Conservation (phyloP, 2,329 filamentous ascomycete genomes). For the Parastagonospora nodorum region DNA sequence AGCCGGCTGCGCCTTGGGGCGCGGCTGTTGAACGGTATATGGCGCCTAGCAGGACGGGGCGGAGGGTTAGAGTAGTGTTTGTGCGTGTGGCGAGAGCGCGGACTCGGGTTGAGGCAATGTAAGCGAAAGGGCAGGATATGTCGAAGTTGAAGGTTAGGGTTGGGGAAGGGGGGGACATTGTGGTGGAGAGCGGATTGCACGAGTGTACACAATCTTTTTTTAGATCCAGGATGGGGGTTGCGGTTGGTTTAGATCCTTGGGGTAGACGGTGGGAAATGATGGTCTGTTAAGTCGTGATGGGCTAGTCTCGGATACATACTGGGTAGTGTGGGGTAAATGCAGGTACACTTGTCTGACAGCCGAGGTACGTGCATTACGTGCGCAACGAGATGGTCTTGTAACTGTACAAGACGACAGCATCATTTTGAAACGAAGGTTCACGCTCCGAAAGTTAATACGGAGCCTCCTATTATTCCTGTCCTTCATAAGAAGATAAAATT, state of each 20-base stretch:
- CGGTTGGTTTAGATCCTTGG: background rate
- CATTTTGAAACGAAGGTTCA: too few species aligned
- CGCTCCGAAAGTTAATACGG: too few species aligned
- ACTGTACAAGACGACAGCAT: too few species aligned
- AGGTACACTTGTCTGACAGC: too few species aligned
- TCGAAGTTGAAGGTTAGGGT: conserved; percentile 33
- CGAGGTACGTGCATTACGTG: too few species aligned
- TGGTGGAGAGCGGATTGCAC: background rate
- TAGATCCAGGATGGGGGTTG: background rate
- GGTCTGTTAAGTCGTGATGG: too few species aligned
- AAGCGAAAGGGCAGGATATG: conserved; percentile 46
- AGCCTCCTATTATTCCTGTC: too few species aligned
- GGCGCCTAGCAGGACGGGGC: conserved; percentile 40
- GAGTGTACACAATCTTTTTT: background rate
- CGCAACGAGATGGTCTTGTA: too few species aligned
- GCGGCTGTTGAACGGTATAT: conserved; percentile 44
- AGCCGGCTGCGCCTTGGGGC: conserved; percentile 42
- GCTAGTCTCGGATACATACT: too few species aligned
- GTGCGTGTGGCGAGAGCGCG: conserved; percentile 36
- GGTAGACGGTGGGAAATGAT: too few species aligned
- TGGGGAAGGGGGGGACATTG: background rate
- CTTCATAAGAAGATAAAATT: too few species aligned
- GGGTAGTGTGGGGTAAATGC: too few species aligned
- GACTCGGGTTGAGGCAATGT: conserved; percentile 44
- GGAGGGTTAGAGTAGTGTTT: conserved; percentile 28